Base-by-base conservation (phyloP, 148 eudicot species). In the Rhododendron vialii region DNA sequence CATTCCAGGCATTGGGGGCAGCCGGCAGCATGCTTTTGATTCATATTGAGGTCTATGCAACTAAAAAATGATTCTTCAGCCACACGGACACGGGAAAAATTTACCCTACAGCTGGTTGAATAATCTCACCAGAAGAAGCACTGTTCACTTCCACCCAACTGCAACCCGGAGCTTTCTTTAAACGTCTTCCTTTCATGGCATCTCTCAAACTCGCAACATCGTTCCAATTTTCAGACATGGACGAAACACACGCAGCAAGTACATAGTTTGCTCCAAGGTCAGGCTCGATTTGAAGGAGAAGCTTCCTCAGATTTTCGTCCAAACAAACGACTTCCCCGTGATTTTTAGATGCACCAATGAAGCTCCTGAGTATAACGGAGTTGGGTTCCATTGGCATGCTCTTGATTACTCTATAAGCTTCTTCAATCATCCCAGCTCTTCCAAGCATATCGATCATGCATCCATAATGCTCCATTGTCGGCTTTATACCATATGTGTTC, bases 251-350 rank as follows among this genome's bases (percentile, higher is more conserved):
- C 1, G 91, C 89, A 79, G 87, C 88, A 86, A 92, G 89, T 5
- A 91, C 92, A 41, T 91, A 92, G 84, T 92, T 91, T 75, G 93
- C 93, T 83, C 93, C 93, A 87, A 88, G 71, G 45, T 87, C 90
- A 22, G 94, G 92, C 80, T 91, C 92, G 12, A 87, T 87, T 85
- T 88, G 78, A n/a, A 91, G 82, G 81, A 92, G 75, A 78, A 73
- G 61, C 61, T 89, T 73, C 87, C 80, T 79, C 73, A 89, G 41
- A 33, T 83, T 67, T 63, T 89, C 86, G 53, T 90, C 90, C 38
- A 86, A 47, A 86, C 41, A 33, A 85, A 82, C 43, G 59, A 61
- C 33, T 36, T 83, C 24, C 26, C 91, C 91, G 85, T 92, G 89
- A 33, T 87, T 83, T 71, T 79, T 87, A 53, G 90, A 91, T 2